These are phyloP conservation scores for Aspergillus candidus DNA, from an alignment of 2,329 filamentous ascomycete genomes.

Conservation along the genomic window DNA sequence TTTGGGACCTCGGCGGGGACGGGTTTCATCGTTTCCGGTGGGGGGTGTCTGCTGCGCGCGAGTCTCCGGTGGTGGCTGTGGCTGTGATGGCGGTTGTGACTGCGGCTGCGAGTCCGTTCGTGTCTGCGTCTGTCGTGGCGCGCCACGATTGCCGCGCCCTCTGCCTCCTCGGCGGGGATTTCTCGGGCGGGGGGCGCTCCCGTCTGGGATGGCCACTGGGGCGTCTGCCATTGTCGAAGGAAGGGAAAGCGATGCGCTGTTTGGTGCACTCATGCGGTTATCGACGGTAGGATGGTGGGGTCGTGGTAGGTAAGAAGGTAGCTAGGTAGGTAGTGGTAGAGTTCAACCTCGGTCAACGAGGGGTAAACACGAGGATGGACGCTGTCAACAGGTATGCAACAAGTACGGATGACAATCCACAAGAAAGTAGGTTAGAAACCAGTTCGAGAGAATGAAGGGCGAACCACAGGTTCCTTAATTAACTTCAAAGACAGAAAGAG, in stretches of 20 bases:
- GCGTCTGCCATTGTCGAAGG: constrained; percentile 12
- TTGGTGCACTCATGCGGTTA: constrained; percentile 10
- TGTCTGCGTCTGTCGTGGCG: constrained; percentile 14
- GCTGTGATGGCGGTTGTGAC: constrained; percentile 6
- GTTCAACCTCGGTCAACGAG: too few relatives aligned
- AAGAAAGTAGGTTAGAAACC: too few relatives aligned
- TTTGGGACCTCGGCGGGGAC: too few relatives aligned
- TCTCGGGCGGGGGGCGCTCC: constrained; percentile 15
- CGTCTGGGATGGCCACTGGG: constrained; percentile 7
- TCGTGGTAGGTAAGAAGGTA: too few relatives aligned
- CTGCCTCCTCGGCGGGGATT: constrained; percentile 21
- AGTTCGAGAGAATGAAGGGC: too few relatives aligned
- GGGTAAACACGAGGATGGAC: too few relatives aligned
- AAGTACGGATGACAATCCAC: too few relatives aligned
- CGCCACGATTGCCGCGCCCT: constrained; percentile 22
- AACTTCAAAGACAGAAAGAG: not conserved
- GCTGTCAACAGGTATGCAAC: too few relatives aligned
- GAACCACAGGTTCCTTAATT: not conserved
- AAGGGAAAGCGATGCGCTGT: not conserved
- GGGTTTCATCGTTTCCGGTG: not conserved
- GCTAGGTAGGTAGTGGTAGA: too few relatives aligned
- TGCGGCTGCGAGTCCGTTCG: constrained; percentile 5
- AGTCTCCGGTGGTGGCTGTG: not conserved
- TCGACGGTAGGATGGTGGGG: not conserved
- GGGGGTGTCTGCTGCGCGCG: constrained; percentile 3